phyloP scores from a whole-genome alignment of 2,329 filamentous ascomycete genomes.

The Trichocomaceae sp. region DNA sequence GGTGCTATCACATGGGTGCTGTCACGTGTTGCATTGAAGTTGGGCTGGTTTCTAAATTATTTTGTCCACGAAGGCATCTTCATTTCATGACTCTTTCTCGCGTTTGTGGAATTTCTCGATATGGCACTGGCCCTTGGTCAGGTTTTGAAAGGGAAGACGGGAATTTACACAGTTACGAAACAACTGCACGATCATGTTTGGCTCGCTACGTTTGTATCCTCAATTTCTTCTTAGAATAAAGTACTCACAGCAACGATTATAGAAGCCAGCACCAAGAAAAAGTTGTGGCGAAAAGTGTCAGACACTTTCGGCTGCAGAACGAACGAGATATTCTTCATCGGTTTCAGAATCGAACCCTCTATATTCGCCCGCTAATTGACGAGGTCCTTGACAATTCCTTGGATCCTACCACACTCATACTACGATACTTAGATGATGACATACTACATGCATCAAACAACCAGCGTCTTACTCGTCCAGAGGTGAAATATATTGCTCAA shows the following conservation, averaged over 20 bases:
- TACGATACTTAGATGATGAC: conserved; percentile 22
- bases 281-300: conserved; percentile 18
- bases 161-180: too few relatives aligned
- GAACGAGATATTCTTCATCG: conserved; percentile 20
- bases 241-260: not conserved
- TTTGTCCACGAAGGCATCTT: too few relatives aligned
- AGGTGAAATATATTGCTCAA: conserved; percentile 18
- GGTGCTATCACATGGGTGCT: too few relatives aligned
- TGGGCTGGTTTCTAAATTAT: too few relatives aligned
- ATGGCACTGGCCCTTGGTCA: too few relatives aligned
- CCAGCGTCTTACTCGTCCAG: conserved; percentile 15
- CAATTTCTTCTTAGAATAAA: not conserved
- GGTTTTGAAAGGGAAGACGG: too few relatives aligned
- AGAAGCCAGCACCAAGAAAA: conserved; percentile 16
- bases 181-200: conserved; percentile 17
- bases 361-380: conserved; percentile 20
- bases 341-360: conserved; percentile 18
- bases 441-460: conserved; percentile 17
- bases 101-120: too few relatives aligned
- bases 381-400: conserved; percentile 17
- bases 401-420: conserved; percentile 18
- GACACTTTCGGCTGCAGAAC: conserved; percentile 21
- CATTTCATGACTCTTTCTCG: too few relatives aligned
- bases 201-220: conserved; percentile 15
- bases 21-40: too few relatives aligned